These are phyloP conservation scores for Penicillium nucicola DNA, from an alignment of 495 filamentous ascomycete species.

Conservation along the genomic window DNA sequence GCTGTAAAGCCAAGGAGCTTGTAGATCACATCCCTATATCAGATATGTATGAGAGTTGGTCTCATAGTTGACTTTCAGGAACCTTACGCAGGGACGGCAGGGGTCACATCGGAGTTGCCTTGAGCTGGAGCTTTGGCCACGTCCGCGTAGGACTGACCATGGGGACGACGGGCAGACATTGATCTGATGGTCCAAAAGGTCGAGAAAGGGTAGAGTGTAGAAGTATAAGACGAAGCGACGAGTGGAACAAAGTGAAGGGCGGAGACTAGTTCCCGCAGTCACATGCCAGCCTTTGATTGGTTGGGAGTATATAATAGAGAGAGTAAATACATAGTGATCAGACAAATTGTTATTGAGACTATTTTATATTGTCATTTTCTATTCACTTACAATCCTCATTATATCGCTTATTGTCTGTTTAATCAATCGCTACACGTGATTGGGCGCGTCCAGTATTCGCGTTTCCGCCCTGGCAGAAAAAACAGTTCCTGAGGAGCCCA, in stretches of 20 bases:
- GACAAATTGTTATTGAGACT: too few species aligned
- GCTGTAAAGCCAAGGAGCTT: constrained; percentile 88
- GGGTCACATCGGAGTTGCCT: constrained; percentile 45
- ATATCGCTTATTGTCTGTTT: not conserved
- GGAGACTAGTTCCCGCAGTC: constrained; percentile 14
- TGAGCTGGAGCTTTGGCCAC: constrained; percentile 22
- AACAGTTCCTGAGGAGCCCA: constrained; percentile 14
- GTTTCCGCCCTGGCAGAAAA: constrained; percentile 31
- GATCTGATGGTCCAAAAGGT: not conserved
- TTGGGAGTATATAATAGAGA: not conserved
- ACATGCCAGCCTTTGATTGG: constrained; percentile 3
- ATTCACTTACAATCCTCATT: not conserved
- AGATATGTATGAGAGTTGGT: not conserved
- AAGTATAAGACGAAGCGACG: not conserved
- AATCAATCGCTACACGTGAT: constrained; percentile 23
- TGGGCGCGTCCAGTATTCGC: constrained; percentile 10
- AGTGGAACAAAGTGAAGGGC: constrained; percentile 7
- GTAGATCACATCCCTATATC: constrained; percentile 71
- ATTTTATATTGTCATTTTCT: not conserved
- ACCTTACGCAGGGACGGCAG: constrained; percentile 71
- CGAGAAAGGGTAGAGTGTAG: not conserved
- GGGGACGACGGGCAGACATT: constrained; percentile 36
- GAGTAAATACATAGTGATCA: too few species aligned
- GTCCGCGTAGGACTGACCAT: constrained; percentile 34
- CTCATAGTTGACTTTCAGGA: not conserved